Evolutionary conservation across 2,329 filamentous ascomycete species (phyloP), one percentile per base, ranked within the genome.

Genomic region (Penicillium sp.): DNA sequence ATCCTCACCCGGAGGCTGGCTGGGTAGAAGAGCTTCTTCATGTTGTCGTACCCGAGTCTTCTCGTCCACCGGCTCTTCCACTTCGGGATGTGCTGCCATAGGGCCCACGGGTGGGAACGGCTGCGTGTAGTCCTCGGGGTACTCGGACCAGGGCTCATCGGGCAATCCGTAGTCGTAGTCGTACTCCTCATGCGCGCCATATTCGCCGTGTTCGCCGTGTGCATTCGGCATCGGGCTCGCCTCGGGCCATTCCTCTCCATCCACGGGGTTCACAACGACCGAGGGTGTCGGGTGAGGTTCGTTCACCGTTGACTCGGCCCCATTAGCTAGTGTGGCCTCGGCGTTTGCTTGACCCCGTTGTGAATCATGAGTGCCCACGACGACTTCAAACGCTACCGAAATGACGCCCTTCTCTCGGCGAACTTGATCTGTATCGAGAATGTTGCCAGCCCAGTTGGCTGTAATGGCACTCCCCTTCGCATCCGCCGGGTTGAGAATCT

Each of bases 331-430:
- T 27, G 44, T 68, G 51, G 61, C 67, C 53, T 70, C 72, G 20
- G 63, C 69, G 42, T 64, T 68, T 51, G 76, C 78, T 51, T 79
- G 79, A 51, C 75, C 67, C 58, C 81, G 72, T 53, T 81, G 81
- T 61, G 85, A 92, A 69, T 99, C 92, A 31, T 82, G 81, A 0
- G 91, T 96, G 1, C 94, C 94, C 18, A 97, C 85, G 1, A 95
- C 79, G 13, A 96, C 82, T 68, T 96, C 91, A 62, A 96, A 92
- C 0, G 87, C 80, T 48, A 91, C 89, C 0, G 86, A 87, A 20
- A 96, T 86, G n/a, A 97, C 90, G 8, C 90, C 90, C 67, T 96
- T 96, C 67, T 95, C 90, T 36, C 92, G 85, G 44, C 90, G 82
- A 24, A 97, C 83, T 42, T 87, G 84, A 58, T 94, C 87, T 0